Conservation (phyloP, 345 rosid genomes). For the Diplotaxis tenuifolia region DNA sequence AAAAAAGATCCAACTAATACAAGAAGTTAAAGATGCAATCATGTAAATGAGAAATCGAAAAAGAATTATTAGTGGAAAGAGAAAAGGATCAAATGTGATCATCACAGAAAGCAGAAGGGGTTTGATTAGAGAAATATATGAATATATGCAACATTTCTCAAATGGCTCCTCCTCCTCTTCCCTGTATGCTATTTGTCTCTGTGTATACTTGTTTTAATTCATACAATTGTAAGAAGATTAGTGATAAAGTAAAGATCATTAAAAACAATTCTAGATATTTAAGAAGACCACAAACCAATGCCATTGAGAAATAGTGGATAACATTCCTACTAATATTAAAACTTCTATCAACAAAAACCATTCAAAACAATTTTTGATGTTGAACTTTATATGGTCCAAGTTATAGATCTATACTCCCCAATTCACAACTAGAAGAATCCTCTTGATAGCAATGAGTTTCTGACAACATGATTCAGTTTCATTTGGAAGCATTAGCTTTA, state of each 20-base stretch:
- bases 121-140: not conserved
- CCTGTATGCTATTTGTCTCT: not conserved
- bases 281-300: not conserved
- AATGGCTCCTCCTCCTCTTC: not conserved
- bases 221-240: not conserved
- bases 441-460: not conserved
- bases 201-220: not conserved
- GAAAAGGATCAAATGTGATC: conserved; percentile 1
- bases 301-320: not conserved
- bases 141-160: not conserved
- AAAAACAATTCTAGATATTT: not conserved
- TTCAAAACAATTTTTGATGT: not conserved
- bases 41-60: not conserved
- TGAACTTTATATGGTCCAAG: not conserved
- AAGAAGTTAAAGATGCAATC: not conserved
- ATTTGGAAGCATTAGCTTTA: not conserved
- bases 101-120: not conserved
- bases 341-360: not conserved
- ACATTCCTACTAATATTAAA: not conserved
- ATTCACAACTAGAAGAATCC: not conserved
- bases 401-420: not conserved
- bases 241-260: not conserved
- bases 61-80: not conserved
- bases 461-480: not conserved
- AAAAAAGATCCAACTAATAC: not conserved